A percentile compares a stretch with the other conserved stretches of the same genome.
Evolutionary conservation across 208 protist species (phyloP).

Genomic region (Trypanosoma brucei): DNA sequence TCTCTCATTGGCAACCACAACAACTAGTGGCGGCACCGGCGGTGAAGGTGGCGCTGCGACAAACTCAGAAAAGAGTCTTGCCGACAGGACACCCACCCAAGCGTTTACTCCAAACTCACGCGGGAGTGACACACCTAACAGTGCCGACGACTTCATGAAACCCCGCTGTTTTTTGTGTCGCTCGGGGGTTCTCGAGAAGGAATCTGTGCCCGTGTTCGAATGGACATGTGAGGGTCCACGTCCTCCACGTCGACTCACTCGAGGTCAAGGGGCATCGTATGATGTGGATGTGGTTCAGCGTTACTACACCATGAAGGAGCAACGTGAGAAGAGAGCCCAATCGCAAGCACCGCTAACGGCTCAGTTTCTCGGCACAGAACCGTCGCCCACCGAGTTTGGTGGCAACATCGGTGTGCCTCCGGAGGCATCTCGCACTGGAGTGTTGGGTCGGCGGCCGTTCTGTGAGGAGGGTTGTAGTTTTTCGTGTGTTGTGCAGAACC

Average conservation of each 20-base stretch:
- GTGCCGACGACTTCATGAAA: constrained; percentile 3
- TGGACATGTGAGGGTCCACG: constrained; percentile 77
- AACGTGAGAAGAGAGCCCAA: constrained; percentile 32
- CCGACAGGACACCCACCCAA: background rate
- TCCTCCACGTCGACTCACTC: constrained; percentile 26
- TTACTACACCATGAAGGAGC: constrained; percentile 67
- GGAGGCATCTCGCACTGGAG: background rate
- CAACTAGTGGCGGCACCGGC: background rate
- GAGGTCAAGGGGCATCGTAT: constrained; percentile 27
- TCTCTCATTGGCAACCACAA: constrained; percentile 10
- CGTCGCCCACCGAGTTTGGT: background rate
- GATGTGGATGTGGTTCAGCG: constrained; percentile 52
- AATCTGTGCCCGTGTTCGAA: constrained; percentile 49
- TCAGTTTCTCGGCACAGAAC: constrained; percentile 34
- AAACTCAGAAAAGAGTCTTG: background rate
- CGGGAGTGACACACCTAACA: background rate
- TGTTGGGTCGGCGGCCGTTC: constrained; percentile 10
- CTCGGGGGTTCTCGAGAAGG: constrained; percentile 35
- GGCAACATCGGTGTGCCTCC: background rate
- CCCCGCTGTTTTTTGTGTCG: constrained; percentile 64
- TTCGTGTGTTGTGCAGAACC: constrained; percentile 66
- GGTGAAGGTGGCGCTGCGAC: background rate
- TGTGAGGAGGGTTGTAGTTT: constrained; percentile 70
- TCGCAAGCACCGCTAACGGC: constrained; percentile 42
- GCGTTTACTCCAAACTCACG: background rate